Percentiles rank a stretch among this genome's conserved stretches.
Evolutionary conservation across 129 eudicot species (phyloP).

Genomic region (Erigeron canadensis): DNA sequence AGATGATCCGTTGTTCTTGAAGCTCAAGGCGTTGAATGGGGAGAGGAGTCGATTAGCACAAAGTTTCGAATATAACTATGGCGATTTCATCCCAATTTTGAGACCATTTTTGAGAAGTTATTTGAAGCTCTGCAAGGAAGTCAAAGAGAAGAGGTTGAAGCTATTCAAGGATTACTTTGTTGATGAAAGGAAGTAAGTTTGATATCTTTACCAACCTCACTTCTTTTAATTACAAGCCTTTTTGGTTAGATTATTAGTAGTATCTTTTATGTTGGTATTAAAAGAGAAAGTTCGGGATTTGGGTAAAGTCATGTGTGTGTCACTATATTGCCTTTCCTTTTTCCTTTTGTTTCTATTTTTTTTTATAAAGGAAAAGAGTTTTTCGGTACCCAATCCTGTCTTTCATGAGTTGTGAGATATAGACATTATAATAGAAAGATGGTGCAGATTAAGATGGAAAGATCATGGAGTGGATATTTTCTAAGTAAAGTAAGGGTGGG

Average conservation of each 20-base stretch:
- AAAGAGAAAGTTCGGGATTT: too few relatives aligned
- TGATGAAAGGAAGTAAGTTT: constrained; percentile 78
- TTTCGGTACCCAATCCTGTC: too few relatives aligned
- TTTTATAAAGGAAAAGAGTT: too few relatives aligned
- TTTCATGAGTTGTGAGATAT: too few relatives aligned
- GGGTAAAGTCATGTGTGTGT: too few relatives aligned
- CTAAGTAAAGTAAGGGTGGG: too few relatives aligned
- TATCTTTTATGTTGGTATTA: too few relatives aligned
- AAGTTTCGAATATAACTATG: constrained; percentile 84
- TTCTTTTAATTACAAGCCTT: not conserved
- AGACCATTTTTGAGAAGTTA: constrained; percentile 84
- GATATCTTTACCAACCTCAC: not conserved
- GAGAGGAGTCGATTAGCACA: constrained; percentile 85
- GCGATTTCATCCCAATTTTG: constrained; percentile 85
- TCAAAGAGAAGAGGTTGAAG: constrained; percentile 73
- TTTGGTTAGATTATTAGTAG: not conserved
- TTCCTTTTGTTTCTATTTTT: too few relatives aligned
- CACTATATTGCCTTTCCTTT: too few relatives aligned
- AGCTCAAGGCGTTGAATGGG: constrained; percentile 74
- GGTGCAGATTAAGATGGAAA: too few relatives aligned
- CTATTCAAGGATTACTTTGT: constrained; percentile 81
- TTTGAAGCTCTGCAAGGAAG: constrained; percentile 69
- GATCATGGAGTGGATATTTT: too few relatives aligned
- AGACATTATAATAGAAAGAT: too few relatives aligned
- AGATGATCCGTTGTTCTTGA: constrained; percentile 75